These are phyloP conservation scores for Amylostereum chailletii DNA, from an alignment of 1,284 basidiomycete genomes.

Conservation along the genomic window DNA sequence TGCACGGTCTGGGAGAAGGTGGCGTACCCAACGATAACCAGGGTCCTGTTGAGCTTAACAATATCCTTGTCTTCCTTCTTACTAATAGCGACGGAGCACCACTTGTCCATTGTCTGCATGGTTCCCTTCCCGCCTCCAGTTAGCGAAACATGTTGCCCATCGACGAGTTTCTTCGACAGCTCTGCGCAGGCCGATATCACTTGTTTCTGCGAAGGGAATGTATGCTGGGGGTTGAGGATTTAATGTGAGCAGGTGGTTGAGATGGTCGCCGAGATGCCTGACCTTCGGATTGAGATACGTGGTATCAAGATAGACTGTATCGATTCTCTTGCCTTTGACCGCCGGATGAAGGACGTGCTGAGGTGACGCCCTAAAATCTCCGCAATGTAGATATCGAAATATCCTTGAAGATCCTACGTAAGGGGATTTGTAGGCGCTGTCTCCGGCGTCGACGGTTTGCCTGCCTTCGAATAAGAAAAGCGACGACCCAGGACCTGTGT, in stretches of 20 bases:
- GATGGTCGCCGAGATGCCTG: conserved; percentile 8
- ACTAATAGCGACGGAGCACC: conserved; percentile 7
- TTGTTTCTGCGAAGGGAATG: conserved; percentile 88
- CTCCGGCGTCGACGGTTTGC: conserved; percentile 84
- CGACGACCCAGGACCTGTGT: conserved; percentile 80
- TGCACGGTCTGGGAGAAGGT: neutral
- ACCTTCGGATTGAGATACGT: conserved; percentile 92
- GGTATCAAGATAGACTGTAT: conserved; percentile 91
- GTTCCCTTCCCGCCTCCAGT: conserved; percentile 16
- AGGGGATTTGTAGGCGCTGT: conserved; percentile 64
- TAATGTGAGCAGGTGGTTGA: neutral
- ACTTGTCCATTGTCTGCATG: conserved; percentile 19
- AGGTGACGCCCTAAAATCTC: conserved; percentile 88
- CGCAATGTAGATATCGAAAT: conserved; percentile 93
- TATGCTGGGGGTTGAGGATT: conserved; percentile 47
- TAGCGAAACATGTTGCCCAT: conserved; percentile 26
- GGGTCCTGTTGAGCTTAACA: conserved; percentile 21
- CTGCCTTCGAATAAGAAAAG: conserved; percentile 90
- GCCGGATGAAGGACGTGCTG: conserved; percentile 77
- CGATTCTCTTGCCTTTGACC: conserved; percentile 71
- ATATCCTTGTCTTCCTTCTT: conserved; percentile 1
- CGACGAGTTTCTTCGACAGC: conserved; percentile 56
- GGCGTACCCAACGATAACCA: conserved; percentile 85
- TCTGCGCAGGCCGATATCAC: conserved; percentile 91
- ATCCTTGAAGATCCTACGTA: conserved; percentile 60